Evolutionary conservation across 352 stramenopile genomes (phyloP), one percentile per base, ranked within the genome.

Genomic region (Halophytophthora polymorphica): DNA sequence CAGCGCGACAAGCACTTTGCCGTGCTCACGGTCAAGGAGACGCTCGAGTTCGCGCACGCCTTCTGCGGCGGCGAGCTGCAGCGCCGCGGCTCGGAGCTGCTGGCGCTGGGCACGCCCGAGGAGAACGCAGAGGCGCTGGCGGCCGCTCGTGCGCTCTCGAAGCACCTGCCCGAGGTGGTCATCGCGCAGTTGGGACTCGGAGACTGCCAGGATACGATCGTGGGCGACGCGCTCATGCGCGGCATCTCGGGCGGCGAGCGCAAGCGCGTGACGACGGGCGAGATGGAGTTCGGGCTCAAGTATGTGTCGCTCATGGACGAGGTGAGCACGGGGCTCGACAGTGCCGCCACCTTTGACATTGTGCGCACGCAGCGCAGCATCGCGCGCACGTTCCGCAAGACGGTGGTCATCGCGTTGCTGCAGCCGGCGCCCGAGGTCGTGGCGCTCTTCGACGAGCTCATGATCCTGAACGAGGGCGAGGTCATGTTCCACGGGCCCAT

Each of bases 301-400:
- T 76, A 70, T 35, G 74, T 96, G 5, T 58, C 80, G 34, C 78
- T 91, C 47, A 78, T 82, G 59, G 91, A 98, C 65, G 83, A 95
- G 70, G 96, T 98, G 58, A 90, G 73, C 51, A 98, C 89, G 18
- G 93, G 93, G 1, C 77, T 98, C 23, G 90, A 98, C 73, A 75
- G 66, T 19, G 77, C 87, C 4, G 91, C 86, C 8, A 93, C 89
- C 11, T 96, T 74, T 52, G 89, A 97, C 53, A 97, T 97, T 56
- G 74, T 86, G 13, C 61, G 57, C 8, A 60, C 56, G 2, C 49
- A 66, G n/a, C 51, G 62, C 1, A 49, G 34, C 69, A 71, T 78
- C n/a, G 67, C 71, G 2, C 41, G 69, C 43, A 56, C 1, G 2
- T 35, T 83, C 4, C 55, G 53, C 21, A 58, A 67, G 31, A 79